A percentile compares a stretch with the other conserved stretches of the same genome.
These are phyloP conservation scores for Penicillium diatomitis DNA, from an alignment of 495 filamentous ascomycete genomes.

Conservation along the genomic window DNA sequence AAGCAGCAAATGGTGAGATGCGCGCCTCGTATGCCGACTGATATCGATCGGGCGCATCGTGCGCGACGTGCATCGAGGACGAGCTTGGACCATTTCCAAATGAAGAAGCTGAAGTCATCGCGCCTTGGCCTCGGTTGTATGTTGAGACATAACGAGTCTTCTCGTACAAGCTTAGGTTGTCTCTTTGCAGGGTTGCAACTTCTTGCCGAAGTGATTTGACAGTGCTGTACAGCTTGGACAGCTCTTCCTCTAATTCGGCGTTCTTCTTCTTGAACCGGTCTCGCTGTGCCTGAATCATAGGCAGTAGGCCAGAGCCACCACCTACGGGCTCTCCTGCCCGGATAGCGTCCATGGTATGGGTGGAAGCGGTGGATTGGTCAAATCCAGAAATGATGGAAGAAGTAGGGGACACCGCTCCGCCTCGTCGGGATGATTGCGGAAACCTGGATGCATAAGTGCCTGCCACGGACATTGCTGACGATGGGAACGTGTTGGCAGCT, in stretches of 20 bases:
- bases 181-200: slow-evolving; percentile 84
- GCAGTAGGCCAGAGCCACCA: slow-evolving; percentile 82
- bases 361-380: slow-evolving; percentile 46
- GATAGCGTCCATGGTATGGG: slow-evolving; percentile 46
- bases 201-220: slow-evolving; percentile 86
- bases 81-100: slow-evolving; percentile 68
- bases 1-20: slow-evolving; percentile 91
- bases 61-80: slow-evolving; percentile 54
- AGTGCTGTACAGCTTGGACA: slow-evolving; percentile 70
- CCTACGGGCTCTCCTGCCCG: slow-evolving; percentile 64
- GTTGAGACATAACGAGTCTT: slow-evolving; percentile 95
- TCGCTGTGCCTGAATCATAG: slow-evolving; percentile 96
- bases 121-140: slow-evolving; percentile 61
- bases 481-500: slow-evolving; percentile 70
- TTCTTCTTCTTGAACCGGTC: slow-evolving; percentile 98
- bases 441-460: slow-evolving; percentile 84
- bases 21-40: slow-evolving; percentile 89
- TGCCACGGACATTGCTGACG: slow-evolving; percentile 79
- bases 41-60: slow-evolving; percentile 68
- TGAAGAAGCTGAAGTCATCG: slow-evolving; percentile 61
- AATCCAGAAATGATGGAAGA: slow-evolving; percentile 97
- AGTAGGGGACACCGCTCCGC: slow-evolving; percentile 68
- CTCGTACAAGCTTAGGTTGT: slow-evolving; percentile 95
- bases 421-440: slow-evolving; percentile 63
- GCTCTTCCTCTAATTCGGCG: slow-evolving; percentile 78